A percentile compares a stretch with the other conserved stretches of the same genome.
These are phyloP conservation scores for Backusella macrospora DNA, from an alignment of 192 early-diverging fungal genomes.

Conservation along the genomic window DNA sequence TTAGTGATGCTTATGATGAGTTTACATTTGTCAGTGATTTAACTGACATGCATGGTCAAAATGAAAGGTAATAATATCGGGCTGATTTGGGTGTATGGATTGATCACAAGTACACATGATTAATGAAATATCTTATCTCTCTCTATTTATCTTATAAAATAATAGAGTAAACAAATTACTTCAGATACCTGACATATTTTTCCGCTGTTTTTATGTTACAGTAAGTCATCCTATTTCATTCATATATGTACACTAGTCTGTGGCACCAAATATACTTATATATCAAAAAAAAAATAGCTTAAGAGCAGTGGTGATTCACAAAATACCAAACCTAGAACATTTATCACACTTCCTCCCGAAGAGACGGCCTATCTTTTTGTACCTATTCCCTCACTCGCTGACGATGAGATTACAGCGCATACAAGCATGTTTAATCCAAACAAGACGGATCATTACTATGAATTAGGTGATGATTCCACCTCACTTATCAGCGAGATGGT, in stretches of 20 bases:
- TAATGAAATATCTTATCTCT: not conserved
- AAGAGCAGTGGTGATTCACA: not conserved
- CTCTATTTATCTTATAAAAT: not conserved
- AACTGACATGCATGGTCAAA: slow-evolving; percentile 40
- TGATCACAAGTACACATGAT: not conserved
- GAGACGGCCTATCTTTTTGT: slow-evolving; percentile 26
- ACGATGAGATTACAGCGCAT: slow-evolving; percentile 34
- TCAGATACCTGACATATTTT: slow-evolving; percentile 31
- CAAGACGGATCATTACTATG: slow-evolving; percentile 35
- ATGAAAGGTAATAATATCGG: slow-evolving; percentile 41
- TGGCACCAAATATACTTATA: not conserved
- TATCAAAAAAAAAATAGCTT: not conserved
- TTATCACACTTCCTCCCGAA: slow-evolving; percentile 34
- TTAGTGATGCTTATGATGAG: slow-evolving; percentile 46
- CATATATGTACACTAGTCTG: not conserved
- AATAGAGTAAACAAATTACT: slow-evolving; percentile 29
- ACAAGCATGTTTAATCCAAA: slow-evolving; percentile 39
- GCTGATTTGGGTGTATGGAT: not conserved
- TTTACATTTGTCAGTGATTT: slow-evolving; percentile 58
- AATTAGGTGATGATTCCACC: slow-evolving; percentile 17
- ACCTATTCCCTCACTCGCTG: slow-evolving; percentile 19
- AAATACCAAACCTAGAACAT: slow-evolving; percentile 22
- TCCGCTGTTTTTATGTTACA: slow-evolving; percentile 38
- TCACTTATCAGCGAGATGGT: slow-evolving; percentile 27
- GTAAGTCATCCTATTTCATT: not conserved